Percentiles rank a stretch among this genome's conserved stretches.
Conservation (phyloP, 306 rosid genomes). For the Lathyrus tuberosus region DNA sequence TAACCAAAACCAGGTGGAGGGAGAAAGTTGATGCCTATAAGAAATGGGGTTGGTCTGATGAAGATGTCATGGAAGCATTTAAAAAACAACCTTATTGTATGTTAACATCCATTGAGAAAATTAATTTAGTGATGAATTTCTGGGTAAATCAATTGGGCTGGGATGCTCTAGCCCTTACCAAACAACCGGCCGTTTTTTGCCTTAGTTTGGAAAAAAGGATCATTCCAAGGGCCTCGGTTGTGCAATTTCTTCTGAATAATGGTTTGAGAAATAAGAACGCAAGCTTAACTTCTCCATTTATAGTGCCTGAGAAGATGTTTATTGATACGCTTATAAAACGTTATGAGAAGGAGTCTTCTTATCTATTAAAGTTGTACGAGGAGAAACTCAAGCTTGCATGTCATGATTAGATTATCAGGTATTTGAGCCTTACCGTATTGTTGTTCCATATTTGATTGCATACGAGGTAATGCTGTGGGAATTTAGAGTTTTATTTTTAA, state of each 20-base stretch:
- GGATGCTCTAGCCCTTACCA: not conserved
- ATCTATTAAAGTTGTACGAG: not conserved
- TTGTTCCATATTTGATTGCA: slow-evolving; percentile 25
- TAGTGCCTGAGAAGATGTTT: not conserved
- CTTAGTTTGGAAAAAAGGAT: slow-evolving; percentile 54
- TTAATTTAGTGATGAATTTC: slow-evolving; percentile 44
- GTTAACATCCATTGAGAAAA: slow-evolving; percentile 44
- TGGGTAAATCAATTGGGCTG: slow-evolving; percentile 48
- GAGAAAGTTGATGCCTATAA: not conserved
- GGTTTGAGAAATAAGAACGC: slow-evolving; percentile 39
- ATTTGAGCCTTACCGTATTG: no score
- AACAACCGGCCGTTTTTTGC: slow-evolving; percentile 1
- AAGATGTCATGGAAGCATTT: slow-evolving; percentile 39
- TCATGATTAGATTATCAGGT: no score
- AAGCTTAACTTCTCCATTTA: not conserved
- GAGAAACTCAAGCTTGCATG: not conserved
- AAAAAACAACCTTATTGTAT: slow-evolving; percentile 44
- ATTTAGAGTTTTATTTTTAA: slow-evolving; percentile 18
- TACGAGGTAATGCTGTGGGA: slow-evolving; percentile 41
- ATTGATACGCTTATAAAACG: not conserved
- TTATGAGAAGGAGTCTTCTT: not conserved
- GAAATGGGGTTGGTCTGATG: slow-evolving; percentile 23
- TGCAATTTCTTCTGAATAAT: slow-evolving; percentile 38
- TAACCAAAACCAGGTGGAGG: not conserved
- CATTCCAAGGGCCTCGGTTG: slow-evolving; percentile 48